These are phyloP conservation scores for Tetradesmus lagerheimii DNA, from an alignment of 139 green algal genomes.

Conservation along the genomic window DNA sequence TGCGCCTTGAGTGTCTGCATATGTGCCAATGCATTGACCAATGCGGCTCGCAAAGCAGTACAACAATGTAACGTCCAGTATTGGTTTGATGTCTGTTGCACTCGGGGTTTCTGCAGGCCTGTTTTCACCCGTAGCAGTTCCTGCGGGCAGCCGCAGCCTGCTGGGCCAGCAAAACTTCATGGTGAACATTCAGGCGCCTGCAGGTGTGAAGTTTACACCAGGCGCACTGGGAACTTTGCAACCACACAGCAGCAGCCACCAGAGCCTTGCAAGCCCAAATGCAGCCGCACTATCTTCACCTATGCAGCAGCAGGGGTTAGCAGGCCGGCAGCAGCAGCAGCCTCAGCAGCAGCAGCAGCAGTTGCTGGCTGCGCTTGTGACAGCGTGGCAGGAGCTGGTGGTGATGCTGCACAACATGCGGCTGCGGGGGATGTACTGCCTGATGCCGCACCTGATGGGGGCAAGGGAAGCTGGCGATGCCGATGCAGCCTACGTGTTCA, in stretches of 20 bases:
- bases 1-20: too few relatives aligned
- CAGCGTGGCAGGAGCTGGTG: slow-evolving; percentile 36
- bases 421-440: slow-evolving; percentile 45
- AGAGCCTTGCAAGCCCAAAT: background rate
- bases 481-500: slow-evolving; percentile 46
- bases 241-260: background rate
- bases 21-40: too few relatives aligned
- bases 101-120: background rate
- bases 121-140: background rate
- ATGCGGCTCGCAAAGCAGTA: too few relatives aligned
- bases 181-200: background rate
- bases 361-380: background rate
- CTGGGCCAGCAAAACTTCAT: slow-evolving; percentile 31
- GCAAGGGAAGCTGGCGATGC: slow-evolving; percentile 36
- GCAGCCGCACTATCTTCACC: slow-evolving; percentile 15
- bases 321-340: slow-evolving; percentile 20
- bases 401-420: background rate
- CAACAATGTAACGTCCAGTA: too few relatives aligned
- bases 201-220: background rate
- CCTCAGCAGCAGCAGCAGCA: slow-evolving; percentile 28
- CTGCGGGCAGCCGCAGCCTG: background rate
- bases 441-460: slow-evolving; percentile 51
- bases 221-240: background rate
- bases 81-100: too few relatives aligned
- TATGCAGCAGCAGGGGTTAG: background rate